Percentiles rank a stretch among this genome's conserved stretches.
Evolutionary conservation across 495 filamentous ascomycete species (phyloP).

Genomic region (Annulohypoxylon maeteangense): DNA sequence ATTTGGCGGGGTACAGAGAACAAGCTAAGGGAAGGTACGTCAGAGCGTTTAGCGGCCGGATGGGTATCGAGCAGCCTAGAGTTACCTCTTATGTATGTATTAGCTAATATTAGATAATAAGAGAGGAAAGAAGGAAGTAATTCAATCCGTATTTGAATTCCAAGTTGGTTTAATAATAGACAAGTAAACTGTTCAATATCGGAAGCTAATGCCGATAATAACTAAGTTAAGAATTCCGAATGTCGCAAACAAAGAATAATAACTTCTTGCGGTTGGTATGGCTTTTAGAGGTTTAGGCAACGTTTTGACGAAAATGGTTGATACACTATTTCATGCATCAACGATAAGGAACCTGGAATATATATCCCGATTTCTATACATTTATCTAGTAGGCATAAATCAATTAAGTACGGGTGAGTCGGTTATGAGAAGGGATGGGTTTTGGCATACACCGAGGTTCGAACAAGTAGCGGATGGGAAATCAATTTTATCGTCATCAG

Average conservation of each 20-base stretch:
- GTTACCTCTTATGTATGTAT: not conserved
- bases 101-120: not conserved
- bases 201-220: not conserved
- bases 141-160: not conserved
- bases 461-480: not conserved
- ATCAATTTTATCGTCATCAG: constrained; percentile 22
- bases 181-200: not conserved
- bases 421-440: constrained; percentile 5
- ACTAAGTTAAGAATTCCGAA: not conserved
- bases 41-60: constrained; percentile 19
- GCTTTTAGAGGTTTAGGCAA: not conserved
- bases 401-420: not conserved
- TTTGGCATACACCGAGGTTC: constrained; percentile 28
- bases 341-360: not conserved
- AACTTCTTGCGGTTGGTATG: not conserved
- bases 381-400: constrained; percentile 1
- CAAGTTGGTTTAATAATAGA: not conserved
- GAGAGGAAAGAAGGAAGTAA: not conserved
- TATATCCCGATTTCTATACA: constrained; percentile 4
- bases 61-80: not conserved
- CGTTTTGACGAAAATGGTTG: not conserved
- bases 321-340: not conserved
- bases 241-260: not conserved
- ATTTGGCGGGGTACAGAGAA: constrained; percentile 24
- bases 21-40: constrained; percentile 20